A percentile compares a stretch with the other conserved stretches of the same genome.
These are phyloP conservation scores for Cladophialophora psammophila DNA, from an alignment of 2,329 filamentous ascomycete species.

Conservation along the genomic window DNA sequence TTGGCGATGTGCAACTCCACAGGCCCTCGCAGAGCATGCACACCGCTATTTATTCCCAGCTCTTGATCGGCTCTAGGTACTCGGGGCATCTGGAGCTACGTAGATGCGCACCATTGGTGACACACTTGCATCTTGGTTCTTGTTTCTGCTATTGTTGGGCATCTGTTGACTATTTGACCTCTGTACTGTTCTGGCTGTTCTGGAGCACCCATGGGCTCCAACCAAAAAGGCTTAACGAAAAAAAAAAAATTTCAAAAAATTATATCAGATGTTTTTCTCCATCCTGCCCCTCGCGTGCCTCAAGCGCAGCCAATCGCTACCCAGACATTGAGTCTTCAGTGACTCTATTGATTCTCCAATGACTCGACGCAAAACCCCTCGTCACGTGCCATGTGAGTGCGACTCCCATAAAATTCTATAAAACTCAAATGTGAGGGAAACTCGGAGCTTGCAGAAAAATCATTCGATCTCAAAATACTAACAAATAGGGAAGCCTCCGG, in stretches of 20 bases:
- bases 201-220: too few species aligned
- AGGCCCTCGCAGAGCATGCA: constrained; percentile 12
- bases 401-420: background rate
- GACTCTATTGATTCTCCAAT: background rate
- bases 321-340: background rate
- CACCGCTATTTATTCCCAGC: constrained; percentile 30
- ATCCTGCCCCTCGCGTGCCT: constrained; percentile 18
- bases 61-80: background rate
- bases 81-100: constrained; percentile 3
- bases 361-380: constrained; percentile 11
- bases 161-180: background rate
- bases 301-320: background rate
- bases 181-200: background rate
- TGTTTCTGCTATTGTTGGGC: background rate
- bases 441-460: background rate
- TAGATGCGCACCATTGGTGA: constrained; percentile 17
- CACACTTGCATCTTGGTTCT: constrained; percentile 6
- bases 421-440: constrained; percentile 15
- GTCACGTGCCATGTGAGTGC: background rate
- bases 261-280: constrained; percentile 7
- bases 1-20: constrained; percentile 9
- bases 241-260: constrained; percentile 9
- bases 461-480: background rate
- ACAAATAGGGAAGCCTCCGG: too few species aligned
- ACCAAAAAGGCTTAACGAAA: background rate